phyloP scores from a whole-genome alignment of 169 alveolate genomes.

The Ichthyophthirius multifiliis region DNA sequence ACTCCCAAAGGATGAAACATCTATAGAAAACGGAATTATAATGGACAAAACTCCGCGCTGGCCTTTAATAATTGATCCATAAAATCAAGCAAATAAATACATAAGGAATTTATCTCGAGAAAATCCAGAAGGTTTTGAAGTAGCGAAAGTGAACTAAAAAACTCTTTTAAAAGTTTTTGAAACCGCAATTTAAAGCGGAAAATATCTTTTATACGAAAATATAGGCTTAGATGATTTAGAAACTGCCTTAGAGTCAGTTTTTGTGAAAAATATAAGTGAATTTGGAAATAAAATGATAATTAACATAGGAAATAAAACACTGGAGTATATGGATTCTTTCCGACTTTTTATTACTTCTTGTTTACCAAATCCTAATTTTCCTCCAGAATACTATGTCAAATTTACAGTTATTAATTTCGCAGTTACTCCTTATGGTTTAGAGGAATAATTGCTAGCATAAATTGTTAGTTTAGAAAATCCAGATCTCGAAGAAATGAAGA shows the following conservation, averaged over 20 bases:
- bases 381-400: slow-evolving; percentile 48
- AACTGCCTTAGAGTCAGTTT: slow-evolving; percentile 91
- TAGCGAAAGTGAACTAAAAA: slow-evolving; percentile 85
- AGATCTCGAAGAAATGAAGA: slow-evolving; percentile 84
- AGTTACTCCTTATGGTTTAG: slow-evolving; percentile 90
- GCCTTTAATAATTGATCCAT: slow-evolving; percentile 94
- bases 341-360: slow-evolving; percentile 91
- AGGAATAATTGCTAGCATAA: slow-evolving; percentile 90
- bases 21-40: slow-evolving; percentile 91
- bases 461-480: slow-evolving; percentile 92
- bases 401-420: slow-evolving; percentile 91
- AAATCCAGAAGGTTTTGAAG: slow-evolving; percentile 86
- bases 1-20: slow-evolving; percentile 89
- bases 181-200: slow-evolving; percentile 91
- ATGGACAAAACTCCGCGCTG: slow-evolving; percentile 90
- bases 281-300: slow-evolving; percentile 82
- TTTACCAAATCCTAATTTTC: slow-evolving; percentile 89
- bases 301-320: slow-evolving; percentile 89
- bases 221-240: slow-evolving; percentile 91
- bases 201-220: slow-evolving; percentile 90
- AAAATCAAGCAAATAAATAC: slow-evolving; percentile 89
- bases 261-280: slow-evolving; percentile 83
- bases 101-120: slow-evolving; percentile 87
- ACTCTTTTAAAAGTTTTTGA: slow-evolving; percentile 85
- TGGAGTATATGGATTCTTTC: slow-evolving; percentile 76